Evolutionary conservation across 2,329 filamentous ascomycete genomes (phyloP).

Genomic region (Cercospora citrullina): DNA sequence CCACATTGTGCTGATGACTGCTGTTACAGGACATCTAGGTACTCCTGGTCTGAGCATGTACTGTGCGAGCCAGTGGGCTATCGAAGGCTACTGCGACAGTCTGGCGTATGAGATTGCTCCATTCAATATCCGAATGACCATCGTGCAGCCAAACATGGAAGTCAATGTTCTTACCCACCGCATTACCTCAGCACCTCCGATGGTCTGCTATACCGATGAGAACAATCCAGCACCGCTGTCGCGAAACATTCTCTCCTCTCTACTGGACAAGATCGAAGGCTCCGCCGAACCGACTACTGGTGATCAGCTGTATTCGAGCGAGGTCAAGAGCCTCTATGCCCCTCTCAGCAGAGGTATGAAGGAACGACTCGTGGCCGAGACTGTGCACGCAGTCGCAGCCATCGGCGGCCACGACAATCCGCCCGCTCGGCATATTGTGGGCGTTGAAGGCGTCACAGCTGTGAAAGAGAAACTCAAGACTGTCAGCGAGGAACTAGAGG

Average conservation of each 20-base stretch:
- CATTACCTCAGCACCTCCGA: conserved; percentile 77
- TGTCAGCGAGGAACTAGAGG: conserved; percentile 91
- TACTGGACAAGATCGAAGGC: conserved; percentile 67
- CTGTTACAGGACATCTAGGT: conserved; percentile 87
- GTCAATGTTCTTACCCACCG: conserved; percentile 83
- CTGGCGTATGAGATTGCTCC: conserved; percentile 92
- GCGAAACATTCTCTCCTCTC: conserved; percentile 76
- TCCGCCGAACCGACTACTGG: conserved; percentile 45
- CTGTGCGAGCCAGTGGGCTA: conserved; percentile 88
- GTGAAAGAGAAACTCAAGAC: conserved; percentile 97
- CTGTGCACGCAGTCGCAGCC: conserved; percentile 83
- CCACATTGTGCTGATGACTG: conserved; percentile 86
- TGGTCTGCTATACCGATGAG: conserved; percentile 67
- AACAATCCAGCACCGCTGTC: conserved; percentile 76
- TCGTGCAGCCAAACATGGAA: conserved; percentile 94
- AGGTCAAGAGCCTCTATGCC: conserved; percentile 70
- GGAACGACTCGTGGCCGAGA: conserved; percentile 78
- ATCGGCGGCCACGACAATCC: conserved; percentile 97
- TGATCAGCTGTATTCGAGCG: conserved; percentile 49
- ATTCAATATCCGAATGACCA: conserved; percentile 94
- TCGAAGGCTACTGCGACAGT: conserved; percentile 93
- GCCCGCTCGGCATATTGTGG: conserved; percentile 89
- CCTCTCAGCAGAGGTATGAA: conserved; percentile 67
- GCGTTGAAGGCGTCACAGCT: conserved; percentile 78
- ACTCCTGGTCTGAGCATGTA: conserved; percentile 90